Conservation (phyloP, 352 stramenopile genomes). For the Globisporangium uncinulatum region DNA sequence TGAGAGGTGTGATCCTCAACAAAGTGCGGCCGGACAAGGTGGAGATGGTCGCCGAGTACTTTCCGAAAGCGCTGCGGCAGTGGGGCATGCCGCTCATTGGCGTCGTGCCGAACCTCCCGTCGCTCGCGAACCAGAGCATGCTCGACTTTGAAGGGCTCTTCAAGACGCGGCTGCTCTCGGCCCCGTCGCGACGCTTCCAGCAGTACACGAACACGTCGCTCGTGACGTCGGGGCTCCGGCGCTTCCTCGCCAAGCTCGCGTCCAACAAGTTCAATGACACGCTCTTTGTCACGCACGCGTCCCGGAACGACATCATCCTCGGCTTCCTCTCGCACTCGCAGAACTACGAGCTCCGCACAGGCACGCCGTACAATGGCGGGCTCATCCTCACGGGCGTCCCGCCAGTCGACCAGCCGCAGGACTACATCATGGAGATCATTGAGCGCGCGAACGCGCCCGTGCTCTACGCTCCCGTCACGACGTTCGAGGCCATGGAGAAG, state of each 20-base stretch:
- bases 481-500: slow-evolving; percentile 76
- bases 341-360: slow-evolving; percentile 65
- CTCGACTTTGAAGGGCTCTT: slow-evolving; percentile 89
- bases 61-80: slow-evolving; percentile 75
- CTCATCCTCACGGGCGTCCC: slow-evolving; percentile 86
- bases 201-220: slow-evolving; percentile 75
- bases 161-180: slow-evolving; percentile 55
- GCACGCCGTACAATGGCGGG: slow-evolving; percentile 68
- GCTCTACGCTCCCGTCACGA: slow-evolving; percentile 75
- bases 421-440: slow-evolving; percentile 78
- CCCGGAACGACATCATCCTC: slow-evolving; percentile 88
- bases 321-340: slow-evolving; percentile 79
- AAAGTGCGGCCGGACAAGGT: slow-evolving; percentile 87
- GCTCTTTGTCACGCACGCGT: slow-evolving; percentile 88
- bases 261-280: slow-evolving; percentile 68
- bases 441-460: slow-evolving; percentile 48
- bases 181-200: slow-evolving; percentile 50
- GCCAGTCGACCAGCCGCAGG: slow-evolving; percentile 64
- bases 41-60: slow-evolving; percentile 85
- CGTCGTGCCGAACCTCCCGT: slow-evolving; percentile 75
- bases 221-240: slow-evolving; percentile 79
- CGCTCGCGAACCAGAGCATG: slow-evolving; percentile 79
- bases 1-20: slow-evolving; percentile 96
- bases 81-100: slow-evolving; percentile 81
- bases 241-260: slow-evolving; percentile 82